Conservation (phyloP, 352 stramenopile species). For the Phytophthora sp. region DNA sequence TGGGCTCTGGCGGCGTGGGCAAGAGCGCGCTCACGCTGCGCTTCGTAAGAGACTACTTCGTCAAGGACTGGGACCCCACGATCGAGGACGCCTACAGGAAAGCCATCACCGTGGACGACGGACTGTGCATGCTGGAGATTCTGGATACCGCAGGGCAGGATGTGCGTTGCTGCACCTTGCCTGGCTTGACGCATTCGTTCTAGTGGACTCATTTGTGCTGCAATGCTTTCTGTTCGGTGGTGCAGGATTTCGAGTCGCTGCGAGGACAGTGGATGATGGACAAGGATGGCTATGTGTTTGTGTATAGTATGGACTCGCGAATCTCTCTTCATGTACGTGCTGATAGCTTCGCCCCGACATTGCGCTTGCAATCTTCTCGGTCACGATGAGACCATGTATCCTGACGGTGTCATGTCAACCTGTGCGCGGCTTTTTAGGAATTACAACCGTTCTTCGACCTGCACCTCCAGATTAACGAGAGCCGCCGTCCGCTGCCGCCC, state of each 20-base stretch:
- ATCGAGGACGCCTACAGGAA: constrained; percentile 93
- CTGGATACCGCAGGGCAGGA: constrained; percentile 91
- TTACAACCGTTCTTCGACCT: constrained; percentile 90
- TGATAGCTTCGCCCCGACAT: neutral
- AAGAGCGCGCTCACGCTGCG: constrained; percentile 91
- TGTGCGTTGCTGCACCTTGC: constrained; percentile 36
- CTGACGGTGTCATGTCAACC: no score
- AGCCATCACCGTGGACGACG: constrained; percentile 85
- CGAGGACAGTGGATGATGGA: constrained; percentile 92
- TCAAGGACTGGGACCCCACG: constrained; percentile 92
- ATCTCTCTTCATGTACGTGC: constrained; percentile 81
- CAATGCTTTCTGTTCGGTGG: no score
- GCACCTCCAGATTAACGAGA: constrained; percentile 91
- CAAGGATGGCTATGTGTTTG: constrained; percentile 92
- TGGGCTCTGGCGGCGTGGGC: constrained; percentile 90
- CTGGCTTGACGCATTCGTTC: neutral
- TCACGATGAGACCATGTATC: no score
- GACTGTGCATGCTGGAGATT: constrained; percentile 90
- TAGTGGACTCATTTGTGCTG: neutral
- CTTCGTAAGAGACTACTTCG: constrained; percentile 91
- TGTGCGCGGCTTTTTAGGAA: constrained; percentile 47
- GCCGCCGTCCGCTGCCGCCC: constrained; percentile 68
- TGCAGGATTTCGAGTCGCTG: constrained; percentile 88
- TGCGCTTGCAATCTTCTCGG: neutral
- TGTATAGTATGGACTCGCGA: constrained; percentile 91